Evolutionary conservation across 2,329 filamentous ascomycete genomes (phyloP).

Genomic region (Epichloe baconii): DNA sequence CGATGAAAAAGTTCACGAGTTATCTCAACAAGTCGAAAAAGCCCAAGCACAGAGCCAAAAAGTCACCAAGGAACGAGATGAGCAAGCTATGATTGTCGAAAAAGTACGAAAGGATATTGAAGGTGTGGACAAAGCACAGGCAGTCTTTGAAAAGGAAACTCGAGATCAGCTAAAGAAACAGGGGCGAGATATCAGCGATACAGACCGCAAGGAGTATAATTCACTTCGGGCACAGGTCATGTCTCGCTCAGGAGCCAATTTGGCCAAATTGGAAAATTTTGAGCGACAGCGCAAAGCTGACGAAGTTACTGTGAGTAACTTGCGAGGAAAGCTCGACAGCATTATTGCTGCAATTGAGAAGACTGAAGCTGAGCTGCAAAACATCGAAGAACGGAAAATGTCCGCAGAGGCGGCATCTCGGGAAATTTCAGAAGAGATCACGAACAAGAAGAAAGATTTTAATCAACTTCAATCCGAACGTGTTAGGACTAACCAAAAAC

Average conservation of each 20-base stretch:
- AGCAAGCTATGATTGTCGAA: slow-evolving; percentile 53
- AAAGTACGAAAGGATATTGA: slow-evolving; percentile 70
- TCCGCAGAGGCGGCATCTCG: slow-evolving; percentile 50
- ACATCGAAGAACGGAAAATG: slow-evolving; percentile 55
- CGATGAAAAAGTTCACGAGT: slow-evolving; percentile 80
- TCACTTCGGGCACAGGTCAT: slow-evolving; percentile 73
- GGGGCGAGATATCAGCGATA: slow-evolving; percentile 72
- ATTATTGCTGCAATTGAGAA: slow-evolving; percentile 62
- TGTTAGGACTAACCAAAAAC: slow-evolving; percentile 64
- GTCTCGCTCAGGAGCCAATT: slow-evolving; percentile 66
- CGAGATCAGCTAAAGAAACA: slow-evolving; percentile 73
- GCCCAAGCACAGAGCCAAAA: slow-evolving; percentile 55
- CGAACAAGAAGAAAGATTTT: slow-evolving; percentile 79
- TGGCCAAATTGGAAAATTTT: slow-evolving; percentile 75
- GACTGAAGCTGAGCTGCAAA: slow-evolving; percentile 56
- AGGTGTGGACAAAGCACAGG: slow-evolving; percentile 78
- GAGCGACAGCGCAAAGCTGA: slow-evolving; percentile 82
- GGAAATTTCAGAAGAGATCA: slow-evolving; percentile 63
- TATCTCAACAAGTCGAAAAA: slow-evolving; percentile 54
- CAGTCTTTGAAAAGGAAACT: slow-evolving; percentile 80
- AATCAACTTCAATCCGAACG: slow-evolving; percentile 77
- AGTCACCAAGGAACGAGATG: slow-evolving; percentile 63
- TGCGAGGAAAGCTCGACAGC: slow-evolving; percentile 77
- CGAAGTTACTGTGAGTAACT: slow-evolving; percentile 75
- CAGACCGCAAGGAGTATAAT: slow-evolving; percentile 83